Conservation (phyloP, 1,139 yeast species). For the Sugiyamaella japonica region DNA sequence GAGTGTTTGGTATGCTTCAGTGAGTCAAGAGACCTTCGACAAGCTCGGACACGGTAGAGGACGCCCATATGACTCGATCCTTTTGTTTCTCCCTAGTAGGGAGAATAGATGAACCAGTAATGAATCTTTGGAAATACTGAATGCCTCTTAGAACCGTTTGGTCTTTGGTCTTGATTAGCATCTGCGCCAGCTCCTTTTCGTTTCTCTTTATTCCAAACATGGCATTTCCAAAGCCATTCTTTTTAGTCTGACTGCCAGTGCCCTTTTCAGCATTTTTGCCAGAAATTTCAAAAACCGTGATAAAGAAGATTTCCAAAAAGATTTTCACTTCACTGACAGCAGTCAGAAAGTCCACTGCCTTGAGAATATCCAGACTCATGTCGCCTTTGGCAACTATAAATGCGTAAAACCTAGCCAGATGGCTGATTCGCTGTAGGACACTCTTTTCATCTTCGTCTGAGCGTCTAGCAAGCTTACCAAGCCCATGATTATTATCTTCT, state of each 20-base stretch:
- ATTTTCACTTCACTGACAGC: conserved; percentile 63
- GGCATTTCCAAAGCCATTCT: conserved; percentile 31
- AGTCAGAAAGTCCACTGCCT: conserved; percentile 70
- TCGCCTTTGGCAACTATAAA: conserved; percentile 68
- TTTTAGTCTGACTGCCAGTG: conserved; percentile 21
- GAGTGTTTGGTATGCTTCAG: neutral
- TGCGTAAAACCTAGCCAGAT: conserved; percentile 80
- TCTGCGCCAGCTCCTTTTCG: conserved; percentile 55
- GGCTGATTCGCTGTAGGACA: conserved; percentile 60
- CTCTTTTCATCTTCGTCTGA: conserved; percentile 46
- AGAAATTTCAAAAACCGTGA: conserved; percentile 62
- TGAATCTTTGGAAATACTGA: conserved; percentile 61
- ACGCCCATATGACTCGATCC: conserved; percentile 71
- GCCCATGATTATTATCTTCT: conserved; percentile 25
- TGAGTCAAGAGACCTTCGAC: conserved; percentile 50
- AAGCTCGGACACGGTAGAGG: conserved; percentile 53
- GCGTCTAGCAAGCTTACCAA: conserved; percentile 10
- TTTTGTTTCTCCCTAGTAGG: conserved; percentile 48
- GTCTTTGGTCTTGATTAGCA: conserved; percentile 61
- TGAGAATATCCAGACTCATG: conserved; percentile 68
- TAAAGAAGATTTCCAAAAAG: conserved; percentile 72
- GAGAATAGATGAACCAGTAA: conserved; percentile 41
- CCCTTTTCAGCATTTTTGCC: conserved; percentile 56
- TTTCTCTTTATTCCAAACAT: conserved; percentile 39
- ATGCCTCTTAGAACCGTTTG: conserved; percentile 70